Evolutionary conservation across 352 stramenopile species (phyloP).

Genomic region (Phytophthora megakarya): DNA sequence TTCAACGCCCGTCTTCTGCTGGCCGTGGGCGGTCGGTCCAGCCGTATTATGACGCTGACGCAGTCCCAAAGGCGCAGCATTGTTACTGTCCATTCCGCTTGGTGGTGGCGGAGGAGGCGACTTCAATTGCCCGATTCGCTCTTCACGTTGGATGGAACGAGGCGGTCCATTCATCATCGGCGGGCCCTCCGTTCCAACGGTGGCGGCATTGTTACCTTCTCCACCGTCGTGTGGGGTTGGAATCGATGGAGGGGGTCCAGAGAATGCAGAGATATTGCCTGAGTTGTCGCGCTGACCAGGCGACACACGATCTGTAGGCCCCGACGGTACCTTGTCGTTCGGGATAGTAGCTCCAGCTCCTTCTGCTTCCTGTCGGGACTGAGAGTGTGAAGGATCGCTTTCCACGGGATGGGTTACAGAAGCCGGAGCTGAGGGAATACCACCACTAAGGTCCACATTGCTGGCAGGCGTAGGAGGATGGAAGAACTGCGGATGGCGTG

Average conservation of each 20-base stretch:
- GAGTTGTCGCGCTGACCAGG: conserved; percentile 12
- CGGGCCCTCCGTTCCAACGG: conserved; percentile 5
- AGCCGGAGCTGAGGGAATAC: conserved; percentile 1
- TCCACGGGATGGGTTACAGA: neutral
- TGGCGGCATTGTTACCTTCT: conserved; percentile 1
- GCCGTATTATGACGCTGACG: conserved; percentile 30
- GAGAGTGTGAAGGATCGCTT: neutral
- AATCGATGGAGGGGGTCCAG: conserved; percentile 11
- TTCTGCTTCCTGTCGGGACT: conserved; percentile 10
- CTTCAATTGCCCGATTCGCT: neutral
- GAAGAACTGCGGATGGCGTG: conserved; percentile 40
- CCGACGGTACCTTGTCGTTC: neutral
- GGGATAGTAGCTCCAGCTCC: neutral
- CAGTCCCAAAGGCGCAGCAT: conserved; percentile 24
- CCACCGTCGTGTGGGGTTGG: conserved; percentile 1
- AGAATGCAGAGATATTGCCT: conserved; percentile 11
- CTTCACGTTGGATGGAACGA: conserved; percentile 8
- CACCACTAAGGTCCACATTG: conserved; percentile 14
- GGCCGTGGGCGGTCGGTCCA: conserved; percentile 3
- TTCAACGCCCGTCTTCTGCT: conserved; percentile 5
- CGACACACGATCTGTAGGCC: conserved; percentile 1
- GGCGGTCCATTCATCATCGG: conserved; percentile 6
- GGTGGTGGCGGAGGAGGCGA: conserved; percentile 1
- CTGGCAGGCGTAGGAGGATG: conserved; percentile 25
- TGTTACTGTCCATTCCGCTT: conserved; percentile 12